Conservation (phyloP, 768 basidiomycete species). For the Termitomyces bulborhizus region DNA sequence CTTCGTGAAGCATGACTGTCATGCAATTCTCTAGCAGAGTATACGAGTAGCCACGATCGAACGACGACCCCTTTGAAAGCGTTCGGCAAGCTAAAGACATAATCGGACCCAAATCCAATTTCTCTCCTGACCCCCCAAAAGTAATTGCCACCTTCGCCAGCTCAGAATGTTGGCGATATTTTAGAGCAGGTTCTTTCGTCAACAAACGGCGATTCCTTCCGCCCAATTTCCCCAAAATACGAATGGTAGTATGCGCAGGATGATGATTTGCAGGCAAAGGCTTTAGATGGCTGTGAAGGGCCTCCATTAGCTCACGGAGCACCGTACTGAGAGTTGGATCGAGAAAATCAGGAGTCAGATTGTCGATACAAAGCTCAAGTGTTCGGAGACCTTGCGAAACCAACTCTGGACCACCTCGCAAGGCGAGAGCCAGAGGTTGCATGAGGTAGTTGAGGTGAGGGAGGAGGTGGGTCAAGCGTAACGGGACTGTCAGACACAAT, state of each 20-base stretch:
- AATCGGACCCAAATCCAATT: slow-evolving; percentile 62
- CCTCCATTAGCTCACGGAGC: slow-evolving; percentile 90
- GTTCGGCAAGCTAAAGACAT: slow-evolving; percentile 59
- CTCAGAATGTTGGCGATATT: slow-evolving; percentile 64
- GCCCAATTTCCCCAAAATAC: slow-evolving; percentile 94
- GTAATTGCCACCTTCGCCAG: slow-evolving; percentile 66
- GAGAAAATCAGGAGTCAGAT: slow-evolving; percentile 94
- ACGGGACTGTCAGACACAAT: slow-evolving; percentile 92
- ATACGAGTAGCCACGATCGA: slow-evolving; percentile 56
- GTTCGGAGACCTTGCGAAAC: slow-evolving; percentile 95
- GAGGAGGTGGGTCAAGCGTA: slow-evolving; percentile 90
- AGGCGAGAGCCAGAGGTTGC: slow-evolving; percentile 89
- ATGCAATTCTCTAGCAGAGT: slow-evolving; percentile 66
- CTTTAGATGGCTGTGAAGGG: slow-evolving; percentile 84
- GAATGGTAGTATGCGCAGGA: slow-evolving; percentile 90
- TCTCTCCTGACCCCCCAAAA: slow-evolving; percentile 61
- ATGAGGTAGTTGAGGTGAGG: slow-evolving; percentile 94
- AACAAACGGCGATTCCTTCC: slow-evolving; percentile 88
- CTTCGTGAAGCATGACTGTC: slow-evolving; percentile 72
- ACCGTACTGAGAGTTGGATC: slow-evolving; percentile 94
- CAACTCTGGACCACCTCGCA: slow-evolving; percentile 82
- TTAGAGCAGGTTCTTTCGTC: slow-evolving; percentile 70
- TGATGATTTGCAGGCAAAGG: slow-evolving; percentile 86
- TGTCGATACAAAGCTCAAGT: slow-evolving; percentile 98
- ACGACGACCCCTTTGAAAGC: slow-evolving; percentile 42